phyloP scores from a whole-genome alignment of 331 rosid genomes.

The Spiraea crenata region DNA sequence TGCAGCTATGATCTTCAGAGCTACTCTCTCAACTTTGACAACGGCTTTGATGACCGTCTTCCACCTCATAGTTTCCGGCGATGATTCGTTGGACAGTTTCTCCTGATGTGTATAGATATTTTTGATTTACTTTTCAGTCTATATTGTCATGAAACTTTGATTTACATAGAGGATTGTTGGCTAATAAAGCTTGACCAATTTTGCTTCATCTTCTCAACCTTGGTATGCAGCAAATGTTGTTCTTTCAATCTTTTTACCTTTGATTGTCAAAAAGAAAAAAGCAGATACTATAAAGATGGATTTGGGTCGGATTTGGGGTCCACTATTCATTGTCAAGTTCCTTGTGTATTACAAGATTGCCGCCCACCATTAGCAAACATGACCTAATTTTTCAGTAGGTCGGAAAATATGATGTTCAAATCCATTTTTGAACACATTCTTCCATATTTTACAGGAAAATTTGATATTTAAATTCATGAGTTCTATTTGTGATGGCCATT shows the following conservation, averaged over 20 bases:
- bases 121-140: slow-evolving; percentile 3
- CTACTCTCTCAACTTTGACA: slow-evolving; percentile 85
- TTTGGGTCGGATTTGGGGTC: slow-evolving; percentile 8
- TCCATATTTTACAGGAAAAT: no score
- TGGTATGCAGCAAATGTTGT: background rate
- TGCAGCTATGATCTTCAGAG: slow-evolving; percentile 76
- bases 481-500: no score
- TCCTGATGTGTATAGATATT: background rate
- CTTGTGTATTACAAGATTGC: background rate
- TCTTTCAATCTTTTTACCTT: background rate
- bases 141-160: slow-evolving; percentile 12
- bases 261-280: background rate
- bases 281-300: background rate
- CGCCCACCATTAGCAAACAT: background rate
- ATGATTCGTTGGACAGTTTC: slow-evolving; percentile 8
- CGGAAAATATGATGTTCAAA: no score
- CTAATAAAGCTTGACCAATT: slow-evolving; percentile 6
- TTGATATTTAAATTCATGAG: no score
- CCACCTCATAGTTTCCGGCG: slow-evolving; percentile 33
- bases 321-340: background rate
- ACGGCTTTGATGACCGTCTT: slow-evolving; percentile 36
- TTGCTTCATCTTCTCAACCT: background rate
- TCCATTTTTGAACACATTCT: no score
- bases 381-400: background rate
- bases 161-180: background rate